phyloP scores from a whole-genome alignment of 164 flowering plant species.

The Chloranthus sessilifolius region DNA sequence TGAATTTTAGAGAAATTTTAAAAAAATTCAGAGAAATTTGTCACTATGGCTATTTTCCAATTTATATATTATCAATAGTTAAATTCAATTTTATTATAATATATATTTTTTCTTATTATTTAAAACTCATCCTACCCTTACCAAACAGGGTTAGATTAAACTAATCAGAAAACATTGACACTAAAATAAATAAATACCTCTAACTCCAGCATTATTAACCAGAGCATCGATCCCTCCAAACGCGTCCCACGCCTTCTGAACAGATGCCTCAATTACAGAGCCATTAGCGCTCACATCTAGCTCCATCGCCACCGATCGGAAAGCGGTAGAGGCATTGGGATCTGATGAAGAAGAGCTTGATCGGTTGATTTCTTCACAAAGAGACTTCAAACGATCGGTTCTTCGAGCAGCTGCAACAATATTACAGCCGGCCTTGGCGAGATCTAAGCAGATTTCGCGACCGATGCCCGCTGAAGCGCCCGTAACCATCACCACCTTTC shows the following conservation, averaged over 20 bases:
- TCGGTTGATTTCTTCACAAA: slow-evolving; percentile 57
- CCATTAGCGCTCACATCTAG: slow-evolving; percentile 50
- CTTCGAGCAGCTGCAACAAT: slow-evolving; percentile 77
- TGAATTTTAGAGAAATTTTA: too few relatives aligned
- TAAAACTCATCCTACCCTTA: too few relatives aligned
- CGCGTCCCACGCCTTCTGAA: slow-evolving; percentile 56
- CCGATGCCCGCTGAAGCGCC: slow-evolving; percentile 85
- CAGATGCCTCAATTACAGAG: slow-evolving; percentile 30
- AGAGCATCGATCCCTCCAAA: slow-evolving; percentile 18
- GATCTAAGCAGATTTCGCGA: slow-evolving; percentile 50
- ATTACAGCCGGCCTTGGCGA: slow-evolving; percentile 61
- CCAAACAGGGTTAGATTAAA: too few relatives aligned
- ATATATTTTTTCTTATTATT: too few relatives aligned
- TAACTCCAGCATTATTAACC: slow-evolving; percentile 62
- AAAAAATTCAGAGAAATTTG: too few relatives aligned
- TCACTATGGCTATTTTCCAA: too few relatives aligned
- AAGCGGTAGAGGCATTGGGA: background rate
- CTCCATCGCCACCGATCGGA: slow-evolving; percentile 16
- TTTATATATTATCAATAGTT: too few relatives aligned
- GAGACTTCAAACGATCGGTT: slow-evolving; percentile 44
- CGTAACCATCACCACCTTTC: slow-evolving; percentile 67
- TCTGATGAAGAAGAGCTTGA: background rate
- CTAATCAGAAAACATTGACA: too few relatives aligned
- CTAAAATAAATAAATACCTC: slow-evolving; percentile 38
- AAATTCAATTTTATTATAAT: too few relatives aligned